These are phyloP conservation scores for Aspergillus sclerotioniger DNA, from an alignment of 495 filamentous ascomycete species.

Conservation along the genomic window DNA sequence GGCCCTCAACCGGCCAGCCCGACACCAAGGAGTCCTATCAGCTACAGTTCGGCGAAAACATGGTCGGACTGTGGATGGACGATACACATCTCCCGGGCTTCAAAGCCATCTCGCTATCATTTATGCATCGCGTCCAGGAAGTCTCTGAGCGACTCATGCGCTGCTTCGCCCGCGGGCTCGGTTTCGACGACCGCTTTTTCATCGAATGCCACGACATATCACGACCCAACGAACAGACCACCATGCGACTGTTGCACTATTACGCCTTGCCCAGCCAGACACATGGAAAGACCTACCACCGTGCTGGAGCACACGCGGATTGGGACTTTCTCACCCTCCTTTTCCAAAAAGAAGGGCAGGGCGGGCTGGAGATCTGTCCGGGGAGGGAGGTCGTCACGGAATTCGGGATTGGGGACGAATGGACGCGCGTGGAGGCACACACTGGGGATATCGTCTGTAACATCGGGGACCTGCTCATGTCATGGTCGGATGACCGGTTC, in stretches of 20 bases:
- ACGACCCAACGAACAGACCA: constrained; percentile 50
- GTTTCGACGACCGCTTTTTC: constrained; percentile 57
- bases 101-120: constrained; percentile 36
- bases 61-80: constrained; percentile 52
- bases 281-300: constrained; percentile 49
- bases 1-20: constrained; percentile 57
- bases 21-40: constrained; percentile 65
- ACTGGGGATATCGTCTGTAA: constrained; percentile 64
- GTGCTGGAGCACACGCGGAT: constrained; percentile 64
- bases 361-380: constrained; percentile 64
- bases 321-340: constrained; percentile 63
- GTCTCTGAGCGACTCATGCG: constrained; percentile 58
- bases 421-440: constrained; percentile 59
- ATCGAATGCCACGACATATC: constrained; percentile 51
- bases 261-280: constrained; percentile 42
- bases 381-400: constrained; percentile 59
- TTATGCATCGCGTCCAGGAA: constrained; percentile 53
- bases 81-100: constrained; percentile 51
- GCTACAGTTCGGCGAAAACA: constrained; percentile 57
- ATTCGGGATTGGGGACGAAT: constrained; percentile 57
- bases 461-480: constrained; percentile 68
- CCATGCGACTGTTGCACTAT: constrained; percentile 61
- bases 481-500: constrained; percentile 67
- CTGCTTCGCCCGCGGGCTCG: constrained; percentile 58
- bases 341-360: constrained; percentile 63